Evolutionary conservation across 768 basidiomycete genomes (phyloP).

Genomic region (Suillus sp.): DNA sequence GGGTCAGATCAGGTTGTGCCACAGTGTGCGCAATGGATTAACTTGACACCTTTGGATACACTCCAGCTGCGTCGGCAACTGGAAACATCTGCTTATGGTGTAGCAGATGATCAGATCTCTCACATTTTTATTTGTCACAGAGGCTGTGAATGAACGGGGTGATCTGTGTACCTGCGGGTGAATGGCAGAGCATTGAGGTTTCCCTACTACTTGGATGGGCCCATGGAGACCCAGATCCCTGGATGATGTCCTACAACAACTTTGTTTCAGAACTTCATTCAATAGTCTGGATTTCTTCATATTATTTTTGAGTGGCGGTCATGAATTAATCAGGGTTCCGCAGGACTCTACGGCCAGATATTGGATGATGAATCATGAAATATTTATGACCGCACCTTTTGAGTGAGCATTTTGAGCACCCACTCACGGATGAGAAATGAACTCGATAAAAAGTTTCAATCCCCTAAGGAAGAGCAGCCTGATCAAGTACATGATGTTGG

Average conservation of each 20-base stretch:
- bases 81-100: no score
- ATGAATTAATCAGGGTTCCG: background rate
- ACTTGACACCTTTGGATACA: background rate
- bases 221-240: background rate
- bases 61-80: background rate
- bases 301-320: background rate
- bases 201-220: background rate
- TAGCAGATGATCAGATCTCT: no score
- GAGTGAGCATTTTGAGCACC: no score
- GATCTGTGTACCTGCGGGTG: background rate
- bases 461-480: no score
- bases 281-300: background rate
- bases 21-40: no score
- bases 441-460: constrained; percentile 3
- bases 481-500: no score
- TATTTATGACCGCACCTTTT: background rate
- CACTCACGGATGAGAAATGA: no score
- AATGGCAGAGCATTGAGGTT: background rate
- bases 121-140: background rate
- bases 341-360: background rate
- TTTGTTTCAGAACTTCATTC: background rate
- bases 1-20: background rate
- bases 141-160: background rate
- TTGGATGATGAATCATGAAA: no score
- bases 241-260: background rate